Evolutionary conservation across 2,329 filamentous ascomycete species (phyloP), one percentile per base, ranked within the genome.

Genomic region (Paraconiothyrium brasiliense): DNA sequence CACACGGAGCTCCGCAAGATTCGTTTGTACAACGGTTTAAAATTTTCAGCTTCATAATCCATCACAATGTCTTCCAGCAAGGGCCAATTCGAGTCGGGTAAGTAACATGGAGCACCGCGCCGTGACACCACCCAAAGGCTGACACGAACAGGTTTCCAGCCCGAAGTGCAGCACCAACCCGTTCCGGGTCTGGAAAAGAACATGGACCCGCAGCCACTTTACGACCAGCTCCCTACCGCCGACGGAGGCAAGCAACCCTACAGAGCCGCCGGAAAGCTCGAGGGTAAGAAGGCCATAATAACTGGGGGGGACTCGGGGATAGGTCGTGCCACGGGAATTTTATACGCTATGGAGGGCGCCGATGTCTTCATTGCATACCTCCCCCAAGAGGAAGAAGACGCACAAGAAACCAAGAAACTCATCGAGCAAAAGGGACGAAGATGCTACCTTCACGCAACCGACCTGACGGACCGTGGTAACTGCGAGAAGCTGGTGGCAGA

Each of bases 251-350:
- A 87, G 68, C 86, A 91, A 70, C 85, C 85, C 51, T 94, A 95
- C 81, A 88, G 89, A 73, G 86, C 90, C 4, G 90, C 92, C 1
- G 89, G 88, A 52, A 96, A 95, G 80, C 86, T 95, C 7, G 79
- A 87, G 70, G 91, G 88, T 64, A 92, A 90, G 78, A 91, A 87
- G 61, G 91, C 92, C 8, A 79, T 95, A 60, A 94, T 95, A 71
- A 94, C 92, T 0, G 92, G 92, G 16, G 92, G 92, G 3, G 92
- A 94, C 77, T 90, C 87, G 7, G 92, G 92, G 1, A 94, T 95
- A 66, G 91, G 92, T 7, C 87, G 91, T 41, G 89, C 92, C 1
- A 87, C 89, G 1, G 91, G 92, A 1, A 84, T 94, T 16, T 83
- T 95, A 0, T 95, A 90, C 70, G 92, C 92, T 43, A 90, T 92